Evolutionary conservation across 176 grass and related monocot genomes (phyloP).

Genomic region (Poa pratensis): DNA sequence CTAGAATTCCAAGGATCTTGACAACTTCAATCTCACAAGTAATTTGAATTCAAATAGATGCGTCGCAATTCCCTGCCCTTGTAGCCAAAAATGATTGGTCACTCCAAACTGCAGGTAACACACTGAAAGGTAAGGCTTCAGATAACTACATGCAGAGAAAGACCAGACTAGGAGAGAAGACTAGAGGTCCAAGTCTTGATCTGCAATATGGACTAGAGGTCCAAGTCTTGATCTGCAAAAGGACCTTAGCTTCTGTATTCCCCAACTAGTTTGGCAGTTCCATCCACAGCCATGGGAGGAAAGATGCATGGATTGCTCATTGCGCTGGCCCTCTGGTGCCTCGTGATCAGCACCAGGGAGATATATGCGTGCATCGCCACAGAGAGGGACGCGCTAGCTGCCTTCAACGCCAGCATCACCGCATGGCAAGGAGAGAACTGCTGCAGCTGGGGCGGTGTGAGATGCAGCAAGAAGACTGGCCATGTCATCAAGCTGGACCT

Average conservation of each 20-base stretch:
- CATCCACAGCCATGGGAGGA: background rate
- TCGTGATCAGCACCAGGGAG: conserved; percentile 6
- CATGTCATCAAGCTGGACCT: conserved; percentile 44
- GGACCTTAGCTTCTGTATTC: background rate
- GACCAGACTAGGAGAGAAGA: background rate
- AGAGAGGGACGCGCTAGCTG: conserved; percentile 18
- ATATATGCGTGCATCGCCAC: background rate
- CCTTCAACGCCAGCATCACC: conserved; percentile 32
- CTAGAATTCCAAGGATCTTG: too few relatives aligned
- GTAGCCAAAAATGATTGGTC: background rate
- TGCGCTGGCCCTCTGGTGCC: background rate
- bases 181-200: conserved; percentile 26
- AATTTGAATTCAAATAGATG: background rate
- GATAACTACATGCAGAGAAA: background rate
- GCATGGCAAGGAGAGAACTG: conserved; percentile 51
- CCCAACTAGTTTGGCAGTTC: background rate
- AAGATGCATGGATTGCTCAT: background rate
- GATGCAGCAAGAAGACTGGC: conserved; percentile 38
- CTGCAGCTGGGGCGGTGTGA: conserved; percentile 51
- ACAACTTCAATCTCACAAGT: background rate
- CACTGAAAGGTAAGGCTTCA: too few relatives aligned
- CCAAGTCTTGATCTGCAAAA: conserved; percentile 29
- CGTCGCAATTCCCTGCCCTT: background rate
- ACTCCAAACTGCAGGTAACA: too few relatives aligned
- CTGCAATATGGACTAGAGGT: conserved; percentile 12